These are phyloP conservation scores for Pontederia paniculata DNA, from an alignment of 176 grass and related monocot species.

Conservation along the genomic window DNA sequence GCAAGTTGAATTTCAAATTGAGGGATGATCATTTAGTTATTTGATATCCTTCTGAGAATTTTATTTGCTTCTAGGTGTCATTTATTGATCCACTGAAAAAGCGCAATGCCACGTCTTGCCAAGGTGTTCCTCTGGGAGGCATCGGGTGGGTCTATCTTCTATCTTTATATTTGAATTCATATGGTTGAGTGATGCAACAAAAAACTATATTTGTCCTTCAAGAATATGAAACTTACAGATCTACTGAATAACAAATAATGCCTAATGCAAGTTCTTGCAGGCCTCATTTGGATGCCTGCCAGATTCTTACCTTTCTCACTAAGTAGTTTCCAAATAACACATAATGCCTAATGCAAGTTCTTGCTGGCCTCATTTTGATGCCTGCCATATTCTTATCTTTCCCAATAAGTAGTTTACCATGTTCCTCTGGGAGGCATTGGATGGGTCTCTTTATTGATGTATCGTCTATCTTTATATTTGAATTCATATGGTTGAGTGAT, in stretches of 20 bases:
- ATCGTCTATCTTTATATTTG: slow-evolving; percentile 6
- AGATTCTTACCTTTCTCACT: too few relatives aligned
- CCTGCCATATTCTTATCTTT: too few relatives aligned
- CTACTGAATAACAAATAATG: slow-evolving; percentile 12
- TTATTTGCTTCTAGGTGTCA: slow-evolving; percentile 31
- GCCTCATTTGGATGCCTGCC: too few relatives aligned
- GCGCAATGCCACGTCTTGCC: slow-evolving; percentile 50
- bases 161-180: slow-evolving; percentile 9
- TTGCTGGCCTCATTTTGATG: background rate
- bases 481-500: slow-evolving; percentile 13
- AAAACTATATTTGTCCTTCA: background rate
- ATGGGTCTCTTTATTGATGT: too few relatives aligned
- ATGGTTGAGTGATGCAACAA: background rate
- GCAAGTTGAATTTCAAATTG: background rate
- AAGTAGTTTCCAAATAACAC: background rate
- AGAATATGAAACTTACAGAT: background rate
- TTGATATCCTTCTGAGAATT: background rate
- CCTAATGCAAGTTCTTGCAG: background rate
- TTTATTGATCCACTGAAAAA: slow-evolving; percentile 85
- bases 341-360: background rate
- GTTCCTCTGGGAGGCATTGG: slow-evolving; percentile 94
- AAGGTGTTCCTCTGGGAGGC: slow-evolving; percentile 84
- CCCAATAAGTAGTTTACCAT: too few relatives aligned
- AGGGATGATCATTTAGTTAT: background rate
- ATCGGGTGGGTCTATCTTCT: slow-evolving; percentile 66